These are phyloP conservation scores for Trifolium repens DNA, from an alignment of 306 rosid genomes.

Conservation along the genomic window DNA sequence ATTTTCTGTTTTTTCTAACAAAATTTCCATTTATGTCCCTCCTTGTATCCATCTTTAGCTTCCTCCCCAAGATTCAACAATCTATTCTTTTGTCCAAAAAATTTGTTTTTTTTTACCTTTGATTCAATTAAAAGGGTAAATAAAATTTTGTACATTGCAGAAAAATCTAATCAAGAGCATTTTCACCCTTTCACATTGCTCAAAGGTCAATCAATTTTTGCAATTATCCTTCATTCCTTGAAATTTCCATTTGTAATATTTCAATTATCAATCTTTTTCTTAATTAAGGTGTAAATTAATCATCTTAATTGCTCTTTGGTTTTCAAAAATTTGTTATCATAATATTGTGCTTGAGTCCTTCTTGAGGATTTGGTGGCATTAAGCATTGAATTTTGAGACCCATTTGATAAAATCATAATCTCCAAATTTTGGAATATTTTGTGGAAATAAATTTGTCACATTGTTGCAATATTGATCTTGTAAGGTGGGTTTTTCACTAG, in stretches of 20 bases:
- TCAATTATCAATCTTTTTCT: not conserved
- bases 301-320: not conserved
- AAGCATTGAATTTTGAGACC: conserved; percentile 3
- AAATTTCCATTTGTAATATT: not conserved
- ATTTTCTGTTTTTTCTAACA: conserved; percentile 5
- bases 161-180: conserved; percentile 25
- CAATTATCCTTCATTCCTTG: not conserved
- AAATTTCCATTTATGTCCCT: conserved; percentile 45
- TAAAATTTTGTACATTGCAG: conserved; percentile 3
- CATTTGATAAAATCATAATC: not conserved
- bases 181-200: not conserved
- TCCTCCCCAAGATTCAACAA: conserved; percentile 28
- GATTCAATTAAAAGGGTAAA: conserved; percentile 19
- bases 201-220: not conserved
- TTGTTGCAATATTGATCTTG: not conserved
- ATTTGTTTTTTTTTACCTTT: not conserved
- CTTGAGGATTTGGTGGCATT: not conserved
- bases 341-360: conserved; percentile 7
- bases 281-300: not conserved
- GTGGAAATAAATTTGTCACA: conserved; percentile 18
- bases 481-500: conserved; percentile 33
- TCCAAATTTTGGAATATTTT: not conserved
- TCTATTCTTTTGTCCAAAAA: not conserved
- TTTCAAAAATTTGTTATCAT: not conserved
- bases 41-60: conserved; percentile 12